These are phyloP conservation scores for Tilletiopsis washingtonensis DNA, from an alignment of 1,284 basidiomycete genomes.

Conservation along the genomic window DNA sequence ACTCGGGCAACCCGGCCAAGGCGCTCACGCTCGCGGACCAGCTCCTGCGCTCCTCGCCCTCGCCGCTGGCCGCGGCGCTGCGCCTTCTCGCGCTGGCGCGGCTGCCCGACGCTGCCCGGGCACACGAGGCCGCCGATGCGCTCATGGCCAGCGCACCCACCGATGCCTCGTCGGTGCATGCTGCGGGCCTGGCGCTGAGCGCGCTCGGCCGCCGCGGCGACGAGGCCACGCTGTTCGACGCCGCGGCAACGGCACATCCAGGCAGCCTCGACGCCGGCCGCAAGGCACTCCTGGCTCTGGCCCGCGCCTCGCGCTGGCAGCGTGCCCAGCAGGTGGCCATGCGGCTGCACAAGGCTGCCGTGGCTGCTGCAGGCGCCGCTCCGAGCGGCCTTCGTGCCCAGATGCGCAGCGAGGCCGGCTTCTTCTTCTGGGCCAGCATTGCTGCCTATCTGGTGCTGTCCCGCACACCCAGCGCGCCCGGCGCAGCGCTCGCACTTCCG, in stretches of 20 bases:
- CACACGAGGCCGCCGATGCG: slow-evolving; percentile 67
- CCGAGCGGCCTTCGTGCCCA: too few relatives aligned
- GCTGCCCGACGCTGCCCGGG: slow-evolving; percentile 70
- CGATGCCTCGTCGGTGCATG: slow-evolving; percentile 63
- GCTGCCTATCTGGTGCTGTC: slow-evolving; percentile 65
- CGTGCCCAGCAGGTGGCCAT: slow-evolving; percentile 39
- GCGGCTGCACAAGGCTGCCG: slow-evolving; percentile 48
- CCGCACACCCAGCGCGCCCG: slow-evolving; percentile 17
- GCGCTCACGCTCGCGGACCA: slow-evolving; percentile 2
- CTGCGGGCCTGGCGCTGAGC: slow-evolving; percentile 70
- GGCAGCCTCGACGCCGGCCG: slow-evolving; percentile 68
- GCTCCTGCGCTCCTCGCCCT: slow-evolving; percentile 13
- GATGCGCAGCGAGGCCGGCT: slow-evolving; percentile 67
- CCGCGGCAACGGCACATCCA: slow-evolving; percentile 56
- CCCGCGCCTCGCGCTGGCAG: slow-evolving; percentile 22
- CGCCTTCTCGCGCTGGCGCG: slow-evolving; percentile 75
- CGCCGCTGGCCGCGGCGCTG: slow-evolving; percentile 52
- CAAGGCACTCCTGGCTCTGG: slow-evolving; percentile 64
- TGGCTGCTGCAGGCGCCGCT: too few relatives aligned
- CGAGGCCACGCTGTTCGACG: slow-evolving; percentile 38
- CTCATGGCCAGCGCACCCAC: slow-evolving; percentile 62
- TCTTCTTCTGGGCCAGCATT: slow-evolving; percentile 74
- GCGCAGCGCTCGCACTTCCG: slow-evolving; percentile 58
- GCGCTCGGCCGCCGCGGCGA: slow-evolving; percentile 63
- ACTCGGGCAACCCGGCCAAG: slow-evolving; percentile 20